Evolutionary conservation across 345 rosid species (phyloP).

Genomic region (Melastoma malabathricum): DNA sequence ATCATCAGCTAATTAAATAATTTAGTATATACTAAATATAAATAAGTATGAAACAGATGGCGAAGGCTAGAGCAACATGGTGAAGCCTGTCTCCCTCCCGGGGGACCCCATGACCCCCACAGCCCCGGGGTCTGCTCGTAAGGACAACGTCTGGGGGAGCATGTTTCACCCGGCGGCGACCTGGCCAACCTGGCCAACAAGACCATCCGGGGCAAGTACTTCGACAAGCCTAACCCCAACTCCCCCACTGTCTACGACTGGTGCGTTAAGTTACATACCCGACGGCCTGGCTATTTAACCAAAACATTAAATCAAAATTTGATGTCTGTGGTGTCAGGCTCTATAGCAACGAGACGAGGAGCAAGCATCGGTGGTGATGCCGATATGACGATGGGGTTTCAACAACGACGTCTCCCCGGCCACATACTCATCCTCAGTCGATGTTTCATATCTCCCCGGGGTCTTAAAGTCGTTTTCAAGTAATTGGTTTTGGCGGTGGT

Average conservation of each 20-base stretch:
- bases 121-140: constrained; percentile 44
- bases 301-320: not conserved
- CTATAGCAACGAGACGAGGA: constrained; percentile 80
- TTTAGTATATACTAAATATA: no score
- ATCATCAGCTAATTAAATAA: no score
- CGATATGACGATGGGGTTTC: not conserved
- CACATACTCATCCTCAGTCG: no score
- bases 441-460: no score
- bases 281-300: not conserved
- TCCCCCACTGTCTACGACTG: constrained; percentile 95
- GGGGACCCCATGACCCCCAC: constrained; percentile 51
- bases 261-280: constrained; percentile 1
- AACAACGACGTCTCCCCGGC: no score
- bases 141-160: constrained; percentile 95
- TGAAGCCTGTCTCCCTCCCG: constrained; percentile 56
- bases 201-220: constrained; percentile 43
- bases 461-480: no score
- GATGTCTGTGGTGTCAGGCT: constrained; percentile 32
- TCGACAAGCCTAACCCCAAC: constrained; percentile 80
- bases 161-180: constrained; percentile 91
- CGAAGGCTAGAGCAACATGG: constrained; percentile 37
- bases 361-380: constrained; percentile 42
- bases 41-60: no score
- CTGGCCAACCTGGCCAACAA: constrained; percentile 77
- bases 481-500: no score